These are phyloP conservation scores for Jackrogersella multiformis DNA, from an alignment of 495 filamentous ascomycete species.

Conservation along the genomic window DNA sequence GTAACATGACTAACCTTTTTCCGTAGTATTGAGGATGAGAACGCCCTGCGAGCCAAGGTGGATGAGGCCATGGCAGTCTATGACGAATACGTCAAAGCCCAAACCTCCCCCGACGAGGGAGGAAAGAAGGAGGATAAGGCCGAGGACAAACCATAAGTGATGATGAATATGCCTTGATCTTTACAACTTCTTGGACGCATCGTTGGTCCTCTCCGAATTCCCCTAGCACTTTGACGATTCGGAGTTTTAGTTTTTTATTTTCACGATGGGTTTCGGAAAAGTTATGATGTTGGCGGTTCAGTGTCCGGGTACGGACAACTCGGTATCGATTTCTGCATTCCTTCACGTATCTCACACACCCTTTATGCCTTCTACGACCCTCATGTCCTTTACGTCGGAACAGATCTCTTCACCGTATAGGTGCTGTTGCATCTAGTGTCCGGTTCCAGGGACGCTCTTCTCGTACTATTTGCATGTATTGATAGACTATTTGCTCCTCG, in stretches of 20 bases:
- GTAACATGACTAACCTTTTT: conserved; percentile 38
- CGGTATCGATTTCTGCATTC: conserved; percentile 52
- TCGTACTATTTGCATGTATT: conserved; percentile 48
- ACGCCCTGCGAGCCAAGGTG: conserved; percentile 90
- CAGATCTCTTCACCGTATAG: conserved; percentile 35
- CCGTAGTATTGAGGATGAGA: conserved; percentile 88
- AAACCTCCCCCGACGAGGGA: conserved; percentile 57
- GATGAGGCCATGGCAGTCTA: conserved; percentile 96
- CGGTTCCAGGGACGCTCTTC: conserved; percentile 27
- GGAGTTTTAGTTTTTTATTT: conserved; percentile 48
- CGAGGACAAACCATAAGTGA: conserved; percentile 64
- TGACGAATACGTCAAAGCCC: conserved; percentile 96
- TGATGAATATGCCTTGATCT: background rate
- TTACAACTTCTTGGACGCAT: conserved; percentile 23
- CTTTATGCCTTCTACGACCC: conserved; percentile 39
- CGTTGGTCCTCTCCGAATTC: conserved; percentile 38
- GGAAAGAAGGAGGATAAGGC: conserved; percentile 64
- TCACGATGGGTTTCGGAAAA: conserved; percentile 56
- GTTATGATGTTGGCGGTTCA: conserved; percentile 56
- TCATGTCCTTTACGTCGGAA: conserved; percentile 40
- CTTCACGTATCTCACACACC: conserved; percentile 35
- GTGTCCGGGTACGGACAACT: conserved; percentile 43
- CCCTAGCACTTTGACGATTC: conserved; percentile 32
- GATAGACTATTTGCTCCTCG: conserved; percentile 49
- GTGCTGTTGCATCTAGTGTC: conserved; percentile 28